Conservation (phyloP, 805 yeast species). For the Starmerella etchellsii region DNA sequence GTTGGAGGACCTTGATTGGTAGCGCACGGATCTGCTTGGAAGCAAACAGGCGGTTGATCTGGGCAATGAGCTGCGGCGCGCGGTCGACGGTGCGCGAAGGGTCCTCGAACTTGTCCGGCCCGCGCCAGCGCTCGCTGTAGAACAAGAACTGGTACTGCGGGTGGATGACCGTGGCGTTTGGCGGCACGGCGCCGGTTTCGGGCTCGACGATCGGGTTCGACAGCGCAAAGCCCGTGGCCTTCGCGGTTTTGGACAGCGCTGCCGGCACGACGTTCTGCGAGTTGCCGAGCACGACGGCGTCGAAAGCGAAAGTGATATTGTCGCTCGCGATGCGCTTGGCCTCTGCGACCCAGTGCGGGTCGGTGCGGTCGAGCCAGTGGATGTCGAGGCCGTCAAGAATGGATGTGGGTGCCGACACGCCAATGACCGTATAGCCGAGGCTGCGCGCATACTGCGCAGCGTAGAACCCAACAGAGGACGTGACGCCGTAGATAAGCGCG, state of each 20-base stretch:
- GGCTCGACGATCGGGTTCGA: slow-evolving; percentile 2
- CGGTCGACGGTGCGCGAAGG: slow-evolving; percentile 1
- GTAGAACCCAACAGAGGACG: slow-evolving; percentile 47
- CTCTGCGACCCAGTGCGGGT: slow-evolving; percentile 34
- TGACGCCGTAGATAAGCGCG: slow-evolving; percentile 34
- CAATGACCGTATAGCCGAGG: slow-evolving; percentile 36
- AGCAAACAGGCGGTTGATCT: slow-evolving; percentile 13
- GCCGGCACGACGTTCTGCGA: slow-evolving; percentile 22
- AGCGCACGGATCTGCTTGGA: slow-evolving; percentile 9
- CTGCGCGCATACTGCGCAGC: slow-evolving; percentile 49
- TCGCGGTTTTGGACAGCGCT: not conserved
- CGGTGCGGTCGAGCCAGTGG: slow-evolving; percentile 26
- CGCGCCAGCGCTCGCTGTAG: slow-evolving; percentile 18
- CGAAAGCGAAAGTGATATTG: slow-evolving; percentile 20
- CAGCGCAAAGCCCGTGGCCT: not conserved
- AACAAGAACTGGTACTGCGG: slow-evolving; percentile 16
- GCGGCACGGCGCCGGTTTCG: not conserved
- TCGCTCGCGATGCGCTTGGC: slow-evolving; percentile 25
- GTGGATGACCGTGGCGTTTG: slow-evolving; percentile 1
- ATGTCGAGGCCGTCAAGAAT: not conserved
- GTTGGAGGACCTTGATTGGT: slow-evolving; percentile 18
- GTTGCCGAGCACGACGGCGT: slow-evolving; percentile 19
- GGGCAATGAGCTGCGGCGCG: slow-evolving; percentile 7
- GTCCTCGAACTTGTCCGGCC: slow-evolving; percentile 13
- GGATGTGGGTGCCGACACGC: slow-evolving; percentile 35